Evolutionary conservation across 345 rosid species (phyloP), one percentile per base, ranked within the genome.

Genomic region (Hypericum androsaemum): DNA sequence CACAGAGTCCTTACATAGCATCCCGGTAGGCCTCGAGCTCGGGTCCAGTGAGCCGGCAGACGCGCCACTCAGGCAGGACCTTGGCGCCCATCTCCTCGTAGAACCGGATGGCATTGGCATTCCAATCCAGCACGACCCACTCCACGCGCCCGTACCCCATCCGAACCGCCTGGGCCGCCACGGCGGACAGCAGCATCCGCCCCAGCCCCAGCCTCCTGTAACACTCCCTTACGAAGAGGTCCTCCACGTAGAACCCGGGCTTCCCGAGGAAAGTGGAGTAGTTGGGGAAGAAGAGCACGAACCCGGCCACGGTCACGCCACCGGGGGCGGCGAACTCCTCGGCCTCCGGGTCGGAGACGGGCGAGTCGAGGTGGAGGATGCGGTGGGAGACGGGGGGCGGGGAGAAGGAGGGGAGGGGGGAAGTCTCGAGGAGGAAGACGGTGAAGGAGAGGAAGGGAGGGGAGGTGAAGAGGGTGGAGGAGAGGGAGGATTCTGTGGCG

Each of bases 61-160:
- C 68, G 70, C 96, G 79, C 94, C 95, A 84, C 8, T 87, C 95
- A 53, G 66, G 73, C 58, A 74, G 66, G 32, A 87, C 58, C 64
- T 77, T 53, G 17, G 98, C 96, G 8, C 96, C 96, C 98, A 90
- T 82, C 40, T 79, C 84, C 56, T 87, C 92, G 15, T 84, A 87
- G 44, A 90, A 90, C 61, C 67, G 75, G 3, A 90, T 82, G 3
- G 95, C 96, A 66, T 84, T 82, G 35, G 68, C 74, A 62, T 92
- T 92, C 98, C 95, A 88, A 58, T 85, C 96, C 61, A 84, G 83
- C 58, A 87, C 98, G 42, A 77, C 68, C 96, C 96, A 87, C 53
- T 83, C 95, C 3, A 90, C 96, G 58, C 95, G 82, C 10, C 87
- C 94, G 43, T 84, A 87, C 47, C 77, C 88, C 88, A 87, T 84